Evolutionary conservation across 73 alveolate genomes (phyloP), one percentile per base, ranked within the genome.

Genomic region (Stentor roeselii): DNA sequence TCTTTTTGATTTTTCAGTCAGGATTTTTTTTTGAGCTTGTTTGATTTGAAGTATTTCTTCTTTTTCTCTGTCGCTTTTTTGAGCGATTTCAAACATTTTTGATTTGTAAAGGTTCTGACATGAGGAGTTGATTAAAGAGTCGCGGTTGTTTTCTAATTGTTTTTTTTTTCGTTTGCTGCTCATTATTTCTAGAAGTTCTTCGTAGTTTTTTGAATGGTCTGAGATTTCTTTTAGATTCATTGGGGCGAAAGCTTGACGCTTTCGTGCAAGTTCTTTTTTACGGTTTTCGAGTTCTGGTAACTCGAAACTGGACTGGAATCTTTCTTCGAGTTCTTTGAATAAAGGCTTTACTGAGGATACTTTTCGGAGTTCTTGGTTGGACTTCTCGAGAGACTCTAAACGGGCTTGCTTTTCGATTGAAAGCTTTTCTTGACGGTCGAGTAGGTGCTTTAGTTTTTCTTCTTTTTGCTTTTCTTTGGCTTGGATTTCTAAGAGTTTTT

Each of bases 211-310:
- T 67, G 21, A 15, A 67, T 67, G 80, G 2, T 15, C 11, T 15
- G 37, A 21, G 0, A 67, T 67, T 30, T 67, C 80, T 67, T 67
- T 67, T 32, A 34, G 21, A n/a, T n/a, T 30, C 11, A 67, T 67
- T 34, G 80, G 80, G n/a, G 41, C 80, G 34, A 67, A 2, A 0
- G 34, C 21, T 67, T 67, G 80, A 27, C 80, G n/a, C 41, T 34
- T n/a, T 67, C 34, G 37, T 27, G 80, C 80, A 21, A 67, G 80
- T 2, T 67, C 80, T 21, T 67, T 21, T 67, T 67, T 67, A 27
- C 80, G 21, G 11, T 67, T 67, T 67, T 67, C 80, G 14, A 67
- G 80, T 40, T 67, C 80, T 1, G 80, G 80, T 15, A 67, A 11
- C 37, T 21, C 37, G 34, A 21, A 30, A 21, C 37, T 15, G 1